Base-by-base conservation (phyloP, 768 basidiomycete genomes). In the Polyporus arcularius region DNA sequence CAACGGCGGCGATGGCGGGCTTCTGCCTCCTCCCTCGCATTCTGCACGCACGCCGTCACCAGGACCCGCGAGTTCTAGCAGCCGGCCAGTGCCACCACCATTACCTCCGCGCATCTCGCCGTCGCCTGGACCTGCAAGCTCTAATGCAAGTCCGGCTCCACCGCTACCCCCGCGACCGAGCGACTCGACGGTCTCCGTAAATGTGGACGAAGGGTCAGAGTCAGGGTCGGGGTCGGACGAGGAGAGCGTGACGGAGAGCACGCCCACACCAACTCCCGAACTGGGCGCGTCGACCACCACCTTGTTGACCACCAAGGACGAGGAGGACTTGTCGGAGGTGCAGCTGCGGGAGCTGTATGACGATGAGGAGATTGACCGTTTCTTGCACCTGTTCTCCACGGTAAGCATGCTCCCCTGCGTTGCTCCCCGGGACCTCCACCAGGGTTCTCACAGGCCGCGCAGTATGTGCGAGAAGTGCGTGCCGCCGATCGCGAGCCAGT, bases 381-480 rank as follows among this genome's bases (percentile, higher is more conserved):
- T 85, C 68, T 72, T 89, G 31, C 68, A 73, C 46, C 68, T 88
- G n/a, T 89, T 89, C 71, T 82, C 85, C 43, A 75, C 79, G 39
- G 87, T 87, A 67, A 69, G 81, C 74, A 48, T 26, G 35, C 5
- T n/a, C n/a, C n/a, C 51, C 40, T 38, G 5, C 7, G 11, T 54
- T 38, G 3, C 16, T 31, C 21, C 4, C 9, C 47, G 12, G 3
- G 2, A 47, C 45, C 5, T 54, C 15, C 11, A 11, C 16, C 12
- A n/a, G 16, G n/a, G 32, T 15, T 48, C 11, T 41, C 35, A 39
- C 21, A 4, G 14, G 10, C 21, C 15, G 32, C 28, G 32, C 28
- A 88, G 87, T 81, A 85, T 73, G 84, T 88, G 4, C 81, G 78
- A 11, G 88, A 89, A 71, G 83, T 87, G 8, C 73, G 73, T 45